Conservation (phyloP, 2,329 filamentous ascomycete genomes). For the Neodidymelliopsis sp. region DNA sequence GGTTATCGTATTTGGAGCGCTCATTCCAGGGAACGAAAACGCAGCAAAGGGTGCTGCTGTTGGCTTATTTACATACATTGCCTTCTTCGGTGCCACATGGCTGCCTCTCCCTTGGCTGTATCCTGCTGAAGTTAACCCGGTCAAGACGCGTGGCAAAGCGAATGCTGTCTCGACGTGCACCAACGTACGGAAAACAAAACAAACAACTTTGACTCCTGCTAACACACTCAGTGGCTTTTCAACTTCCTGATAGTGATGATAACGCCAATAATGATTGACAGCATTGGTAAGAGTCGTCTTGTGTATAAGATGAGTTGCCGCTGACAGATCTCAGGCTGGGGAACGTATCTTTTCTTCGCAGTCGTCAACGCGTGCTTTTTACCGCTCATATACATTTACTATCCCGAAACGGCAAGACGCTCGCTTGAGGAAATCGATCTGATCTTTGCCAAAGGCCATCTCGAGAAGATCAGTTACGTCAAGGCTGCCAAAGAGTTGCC, state of each 20-base stretch:
- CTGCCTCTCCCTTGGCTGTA: conserved; percentile 67
- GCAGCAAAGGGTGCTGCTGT: conserved; percentile 60
- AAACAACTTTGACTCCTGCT: too few relatives aligned
- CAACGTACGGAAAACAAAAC: too few relatives aligned
- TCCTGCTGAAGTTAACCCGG: conserved; percentile 59
- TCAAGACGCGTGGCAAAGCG: conserved; percentile 61
- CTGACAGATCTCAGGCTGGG: conserved; percentile 30
- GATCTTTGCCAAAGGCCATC: conserved; percentile 51
- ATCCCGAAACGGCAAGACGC: conserved; percentile 60
- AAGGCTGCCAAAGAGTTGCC: conserved; percentile 65
- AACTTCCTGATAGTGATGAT: conserved; percentile 54
- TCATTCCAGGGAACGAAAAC: conserved; percentile 43
- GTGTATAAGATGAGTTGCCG: background rate
- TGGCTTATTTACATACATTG: conserved; percentile 71
- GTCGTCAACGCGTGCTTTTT: conserved; percentile 60
- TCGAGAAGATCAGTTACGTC: conserved; percentile 68
- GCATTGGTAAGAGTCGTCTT: conserved; percentile 26
- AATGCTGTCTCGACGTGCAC: conserved; percentile 61
- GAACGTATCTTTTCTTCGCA: conserved; percentile 56
- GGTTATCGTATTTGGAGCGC: conserved; percentile 51
- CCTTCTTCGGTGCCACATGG: conserved; percentile 70
- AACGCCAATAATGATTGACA: conserved; percentile 45
- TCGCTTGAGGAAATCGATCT: conserved; percentile 60
- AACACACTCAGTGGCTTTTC: too few relatives aligned
- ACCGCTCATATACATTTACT: conserved; percentile 60